These are phyloP conservation scores for Bimuria novae-zelandiae DNA, from an alignment of 2,329 filamentous ascomycete species.

Conservation along the genomic window DNA sequence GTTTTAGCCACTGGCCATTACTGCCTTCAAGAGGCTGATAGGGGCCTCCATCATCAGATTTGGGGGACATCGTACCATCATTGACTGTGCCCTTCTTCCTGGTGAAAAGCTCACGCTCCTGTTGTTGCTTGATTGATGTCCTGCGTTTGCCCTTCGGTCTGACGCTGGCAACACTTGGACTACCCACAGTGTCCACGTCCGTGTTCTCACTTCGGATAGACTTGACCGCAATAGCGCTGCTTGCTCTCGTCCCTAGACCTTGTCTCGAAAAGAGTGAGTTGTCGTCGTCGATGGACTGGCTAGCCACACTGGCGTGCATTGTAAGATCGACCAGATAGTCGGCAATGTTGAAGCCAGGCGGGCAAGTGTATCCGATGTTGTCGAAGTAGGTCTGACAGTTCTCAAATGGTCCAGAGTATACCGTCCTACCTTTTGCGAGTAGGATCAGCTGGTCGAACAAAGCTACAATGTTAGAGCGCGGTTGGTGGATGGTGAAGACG, in stretches of 20 bases:
- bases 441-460: slow-evolving; percentile 94
- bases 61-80: slow-evolving; percentile 60
- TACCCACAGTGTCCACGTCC: slow-evolving; percentile 64
- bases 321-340: slow-evolving; percentile 97
- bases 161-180: slow-evolving; percentile 62
- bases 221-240: slow-evolving; percentile 86
- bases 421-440: slow-evolving; percentile 83
- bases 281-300: slow-evolving; percentile 60
- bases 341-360: slow-evolving; percentile 96
- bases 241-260: slow-evolving; percentile 73
- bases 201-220: slow-evolving; percentile 83
- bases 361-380: slow-evolving; percentile 86
- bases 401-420: slow-evolving; percentile 90
- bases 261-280: slow-evolving; percentile 65
- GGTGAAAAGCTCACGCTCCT: slow-evolving; percentile 89
- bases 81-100: slow-evolving; percentile 69
- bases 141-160: slow-evolving; percentile 72
- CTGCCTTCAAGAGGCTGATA: slow-evolving; percentile 57
- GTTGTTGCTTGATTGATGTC: slow-evolving; percentile 80
- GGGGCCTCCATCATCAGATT: slow-evolving; percentile 64
- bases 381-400: slow-evolving; percentile 94
- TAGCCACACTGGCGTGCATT: slow-evolving; percentile 80
- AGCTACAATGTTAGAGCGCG: slow-evolving; percentile 96
- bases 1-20: slow-evolving; percentile 62
- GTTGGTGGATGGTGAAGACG: slow-evolving; percentile 97